These are phyloP conservation scores for Stagonosporopsis tanaceti DNA, from an alignment of 2,329 filamentous ascomycete genomes.

Conservation along the genomic window DNA sequence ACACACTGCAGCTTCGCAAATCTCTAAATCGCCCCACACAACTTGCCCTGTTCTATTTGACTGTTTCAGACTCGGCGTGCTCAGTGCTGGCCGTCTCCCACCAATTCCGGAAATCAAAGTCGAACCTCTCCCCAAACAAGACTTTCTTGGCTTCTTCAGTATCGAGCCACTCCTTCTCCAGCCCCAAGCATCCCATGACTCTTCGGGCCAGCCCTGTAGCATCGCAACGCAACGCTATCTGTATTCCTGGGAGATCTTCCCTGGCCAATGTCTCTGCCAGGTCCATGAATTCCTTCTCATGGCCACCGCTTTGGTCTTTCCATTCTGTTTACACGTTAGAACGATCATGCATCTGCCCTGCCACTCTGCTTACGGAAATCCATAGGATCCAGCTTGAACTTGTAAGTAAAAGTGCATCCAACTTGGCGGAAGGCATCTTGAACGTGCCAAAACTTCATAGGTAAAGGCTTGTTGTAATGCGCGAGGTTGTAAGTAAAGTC, in stretches of 20 bases:
- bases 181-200: not conserved
- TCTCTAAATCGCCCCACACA: too few relatives aligned
- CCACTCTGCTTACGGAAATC: not conserved
- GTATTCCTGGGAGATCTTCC: not conserved
- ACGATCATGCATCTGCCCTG: not conserved
- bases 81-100: not conserved
- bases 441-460: not conserved
- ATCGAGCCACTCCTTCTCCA: not conserved
- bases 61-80: too few relatives aligned
- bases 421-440: not conserved
- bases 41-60: too few relatives aligned
- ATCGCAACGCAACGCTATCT: not conserved
- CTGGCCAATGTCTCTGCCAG: not conserved
- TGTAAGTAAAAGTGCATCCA: not conserved
- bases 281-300: not conserved
- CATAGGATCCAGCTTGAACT: not conserved
- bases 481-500: not conserved
- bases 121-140: not conserved
- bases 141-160: not conserved
- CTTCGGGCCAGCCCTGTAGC: not conserved
- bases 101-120: not conserved
- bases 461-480: too few relatives aligned
- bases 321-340: not conserved
- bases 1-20: too few relatives aligned
- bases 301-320: not conserved